These are phyloP conservation scores for Citrus mangshanensis DNA, from an alignment of 345 rosid species.

Conservation along the genomic window DNA sequence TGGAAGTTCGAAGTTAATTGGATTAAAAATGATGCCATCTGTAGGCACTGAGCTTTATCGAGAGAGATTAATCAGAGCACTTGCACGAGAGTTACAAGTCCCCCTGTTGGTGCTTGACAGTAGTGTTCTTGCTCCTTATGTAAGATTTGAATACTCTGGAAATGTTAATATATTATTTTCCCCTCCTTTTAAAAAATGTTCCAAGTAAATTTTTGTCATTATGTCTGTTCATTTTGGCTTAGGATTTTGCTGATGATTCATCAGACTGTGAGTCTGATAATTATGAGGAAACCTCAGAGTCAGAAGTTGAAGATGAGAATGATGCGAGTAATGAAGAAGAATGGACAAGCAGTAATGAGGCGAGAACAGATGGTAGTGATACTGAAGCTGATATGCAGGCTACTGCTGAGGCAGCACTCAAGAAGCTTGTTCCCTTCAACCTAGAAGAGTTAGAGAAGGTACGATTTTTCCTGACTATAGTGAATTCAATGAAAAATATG, in stretches of 20 bases:
- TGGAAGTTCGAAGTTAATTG: constrained; percentile 9
- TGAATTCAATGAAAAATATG: neutral
- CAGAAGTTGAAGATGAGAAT: constrained; percentile 84
- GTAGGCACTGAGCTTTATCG: constrained; percentile 92
- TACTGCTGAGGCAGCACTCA: constrained; percentile 74
- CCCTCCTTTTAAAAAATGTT: neutral
- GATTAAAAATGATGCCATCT: constrained; percentile 16
- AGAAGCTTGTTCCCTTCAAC: constrained; percentile 67
- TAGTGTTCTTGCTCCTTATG: constrained; percentile 89
- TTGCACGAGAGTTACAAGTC: constrained; percentile 81
- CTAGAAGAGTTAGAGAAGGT: constrained; percentile 85
- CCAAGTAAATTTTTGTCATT: constrained; percentile 1
- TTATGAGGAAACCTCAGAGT: constrained; percentile 72
- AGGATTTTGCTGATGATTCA: constrained; percentile 79
- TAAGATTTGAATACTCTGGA: constrained; percentile 45
- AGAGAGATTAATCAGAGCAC: constrained; percentile 88
- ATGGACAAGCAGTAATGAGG: constrained; percentile 63
- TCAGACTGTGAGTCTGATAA: constrained; percentile 69
- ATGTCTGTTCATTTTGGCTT: constrained; percentile 27
- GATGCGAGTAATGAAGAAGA: constrained; percentile 67
- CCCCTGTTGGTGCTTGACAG: constrained; percentile 89
- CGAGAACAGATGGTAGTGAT: constrained; percentile 65
- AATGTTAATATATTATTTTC: neutral
- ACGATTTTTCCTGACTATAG: neutral
- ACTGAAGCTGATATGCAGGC: constrained; percentile 63